A percentile compares a stretch with the other conserved stretches of the same genome.
These are phyloP conservation scores for Acorus calamus DNA, from an alignment of 106 monocot genomes.

Conservation along the genomic window DNA sequence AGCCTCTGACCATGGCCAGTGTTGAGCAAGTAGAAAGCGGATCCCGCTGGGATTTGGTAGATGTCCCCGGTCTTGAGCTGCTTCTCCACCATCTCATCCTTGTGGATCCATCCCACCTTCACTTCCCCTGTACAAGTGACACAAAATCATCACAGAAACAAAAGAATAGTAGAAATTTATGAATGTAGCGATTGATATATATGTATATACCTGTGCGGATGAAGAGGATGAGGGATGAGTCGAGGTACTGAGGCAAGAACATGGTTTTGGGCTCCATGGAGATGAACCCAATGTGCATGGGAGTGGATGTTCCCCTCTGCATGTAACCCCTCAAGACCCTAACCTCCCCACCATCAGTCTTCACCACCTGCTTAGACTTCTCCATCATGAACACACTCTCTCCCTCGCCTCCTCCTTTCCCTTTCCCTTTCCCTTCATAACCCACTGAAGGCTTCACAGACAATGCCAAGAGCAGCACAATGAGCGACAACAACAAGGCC, in stretches of 20 bases:
- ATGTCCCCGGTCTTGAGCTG: slow-evolving; percentile 67
- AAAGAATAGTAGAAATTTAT: not conserved
- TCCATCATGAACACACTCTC: slow-evolving; percentile 26
- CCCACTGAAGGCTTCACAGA: not conserved
- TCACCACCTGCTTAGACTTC: slow-evolving; percentile 33
- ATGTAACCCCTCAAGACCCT: slow-evolving; percentile 26
- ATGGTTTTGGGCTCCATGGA: slow-evolving; percentile 80
- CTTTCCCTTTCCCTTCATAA: not conserved
- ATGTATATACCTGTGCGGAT: slow-evolving; percentile 36
- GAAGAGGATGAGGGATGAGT: slow-evolving; percentile 59
- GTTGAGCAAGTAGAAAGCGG: slow-evolving; percentile 80
- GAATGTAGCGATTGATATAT: not conserved
- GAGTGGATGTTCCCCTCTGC: slow-evolving; percentile 1
- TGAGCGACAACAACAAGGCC: no score
- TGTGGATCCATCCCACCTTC: slow-evolving; percentile 63
- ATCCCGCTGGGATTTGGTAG: slow-evolving; percentile 58
- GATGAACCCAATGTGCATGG: slow-evolving; percentile 74
- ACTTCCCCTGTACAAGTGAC: slow-evolving; percentile 37
- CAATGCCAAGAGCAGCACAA: no score
- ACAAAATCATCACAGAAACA: not conserved
- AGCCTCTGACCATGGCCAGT: slow-evolving; percentile 54
- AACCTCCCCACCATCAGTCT: slow-evolving; percentile 41
- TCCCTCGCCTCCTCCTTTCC: not conserved
- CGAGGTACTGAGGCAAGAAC: slow-evolving; percentile 81
- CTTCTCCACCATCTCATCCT: slow-evolving; percentile 59